These are phyloP conservation scores for Guillardia theta DNA, from an alignment of 78 protist genomes.

Conservation along the genomic window DNA sequence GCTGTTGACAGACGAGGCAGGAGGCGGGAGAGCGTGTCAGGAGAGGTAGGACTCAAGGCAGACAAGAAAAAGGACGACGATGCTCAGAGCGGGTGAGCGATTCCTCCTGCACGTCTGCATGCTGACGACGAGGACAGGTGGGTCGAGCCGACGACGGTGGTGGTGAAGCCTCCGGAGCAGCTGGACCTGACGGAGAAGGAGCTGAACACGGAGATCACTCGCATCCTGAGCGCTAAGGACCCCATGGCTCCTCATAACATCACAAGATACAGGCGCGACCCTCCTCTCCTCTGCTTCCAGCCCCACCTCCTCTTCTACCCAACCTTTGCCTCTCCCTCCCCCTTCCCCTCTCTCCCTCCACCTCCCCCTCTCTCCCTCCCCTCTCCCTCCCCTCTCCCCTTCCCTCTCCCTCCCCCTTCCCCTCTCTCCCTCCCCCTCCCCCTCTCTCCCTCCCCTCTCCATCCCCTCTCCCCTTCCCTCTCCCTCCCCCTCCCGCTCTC, in stretches of 20 bases:
- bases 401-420: neutral
- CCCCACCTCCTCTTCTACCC: neutral
- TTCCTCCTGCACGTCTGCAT: too few relatives aligned
- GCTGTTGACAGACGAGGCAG: too few relatives aligned
- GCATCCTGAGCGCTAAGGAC: slow-evolving; percentile 59
- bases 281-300: neutral
- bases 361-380: neutral
- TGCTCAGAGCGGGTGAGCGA: too few relatives aligned
- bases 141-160: neutral
- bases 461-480: neutral
- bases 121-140: too few relatives aligned
- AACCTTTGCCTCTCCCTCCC: neutral
- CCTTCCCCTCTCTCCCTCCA: neutral
- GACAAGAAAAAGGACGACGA: too few relatives aligned
- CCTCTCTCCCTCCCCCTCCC: neutral
- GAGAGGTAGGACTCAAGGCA: too few relatives aligned
- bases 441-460: neutral
- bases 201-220: slow-evolving; percentile 44
- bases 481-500: neutral
- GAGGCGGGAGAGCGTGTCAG: too few relatives aligned
- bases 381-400: neutral
- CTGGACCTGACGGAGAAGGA: slow-evolving; percentile 65
- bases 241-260: slow-evolving; percentile 60
- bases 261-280: neutral
- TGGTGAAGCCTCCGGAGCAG: slow-evolving; percentile 24